These are phyloP conservation scores for Trichoderma arundinaceum DNA, from an alignment of 2,329 filamentous ascomycete species.

Conservation along the genomic window DNA sequence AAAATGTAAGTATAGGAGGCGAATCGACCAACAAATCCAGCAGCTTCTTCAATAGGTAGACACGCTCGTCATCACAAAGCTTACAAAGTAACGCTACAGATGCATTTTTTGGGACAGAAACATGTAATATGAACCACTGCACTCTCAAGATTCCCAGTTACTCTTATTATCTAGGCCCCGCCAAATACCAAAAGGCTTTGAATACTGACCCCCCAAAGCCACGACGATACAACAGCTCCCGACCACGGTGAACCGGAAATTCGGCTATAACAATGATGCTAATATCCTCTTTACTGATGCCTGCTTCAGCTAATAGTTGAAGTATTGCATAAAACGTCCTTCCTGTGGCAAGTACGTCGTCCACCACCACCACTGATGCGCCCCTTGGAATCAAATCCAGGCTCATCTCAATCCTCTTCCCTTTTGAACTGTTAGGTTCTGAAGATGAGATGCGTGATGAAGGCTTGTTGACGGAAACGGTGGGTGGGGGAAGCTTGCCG, in stretches of 20 bases:
- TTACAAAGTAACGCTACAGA: background rate
- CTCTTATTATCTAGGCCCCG: background rate
- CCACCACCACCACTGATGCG: conserved; percentile 59
- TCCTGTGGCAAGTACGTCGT: conserved; percentile 64
- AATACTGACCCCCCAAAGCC: too few relatives aligned
- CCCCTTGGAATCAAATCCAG: conserved; percentile 47
- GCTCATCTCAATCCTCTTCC: conserved; percentile 58
- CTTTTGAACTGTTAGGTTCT: conserved; percentile 34
- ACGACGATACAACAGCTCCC: conserved; percentile 42
- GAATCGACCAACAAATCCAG: background rate
- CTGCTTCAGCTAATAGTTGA: conserved; percentile 52
- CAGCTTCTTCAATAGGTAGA: conserved; percentile 1
- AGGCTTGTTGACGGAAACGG: conserved; percentile 53
- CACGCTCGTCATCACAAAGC: background rate
- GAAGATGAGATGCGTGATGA: conserved; percentile 60
- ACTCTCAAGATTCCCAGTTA: background rate
- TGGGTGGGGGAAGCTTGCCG: conserved; percentile 65
- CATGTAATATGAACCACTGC: background rate
- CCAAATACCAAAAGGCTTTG: too few relatives aligned
- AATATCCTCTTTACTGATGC: conserved; percentile 49
- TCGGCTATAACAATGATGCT: conserved; percentile 60
- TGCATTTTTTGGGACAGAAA: background rate
- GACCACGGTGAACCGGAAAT: conserved; percentile 60
- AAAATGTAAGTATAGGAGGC: background rate
- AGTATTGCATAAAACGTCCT: conserved; percentile 60